Evolutionary conservation across 2,329 filamentous ascomycete genomes (phyloP), one percentile per base, ranked within the genome.

Genomic region (Neurospora sp.): DNA sequence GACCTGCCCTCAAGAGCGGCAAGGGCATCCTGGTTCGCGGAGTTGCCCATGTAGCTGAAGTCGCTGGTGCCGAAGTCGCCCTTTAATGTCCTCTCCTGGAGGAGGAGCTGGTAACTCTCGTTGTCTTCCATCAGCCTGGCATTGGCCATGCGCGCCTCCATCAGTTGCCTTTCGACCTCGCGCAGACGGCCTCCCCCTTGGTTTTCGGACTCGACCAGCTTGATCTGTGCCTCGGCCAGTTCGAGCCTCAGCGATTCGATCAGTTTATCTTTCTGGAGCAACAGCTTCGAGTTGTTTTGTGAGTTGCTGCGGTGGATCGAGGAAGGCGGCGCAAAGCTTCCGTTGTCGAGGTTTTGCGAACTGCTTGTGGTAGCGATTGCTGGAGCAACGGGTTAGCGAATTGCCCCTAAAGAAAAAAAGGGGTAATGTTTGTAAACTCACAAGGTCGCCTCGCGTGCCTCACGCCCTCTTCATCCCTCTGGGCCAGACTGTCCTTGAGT

Each of bases 71-170:
- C 87, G 78, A 97, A 95, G 78, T 98, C 95, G 38, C 96, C 96
- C 78, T 96, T 97, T 70, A 99, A 86, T 1, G 96, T 98, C 84
- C 93, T 95, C 80, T 98, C 94, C 77, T 93, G 93, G 33, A 99
- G 88, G 19, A 99, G 88, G 43, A 98, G 87, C 81, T 98, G 95
- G 81, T 97, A 99, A 81, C 93, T 97, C 81, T 99, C 96, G 77
- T 98, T 98, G 80, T 99, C 96, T 81, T 99, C 96, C 92, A 97
- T 96, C 73, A 99, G 84, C 66, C 94, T 89, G 70, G 96, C 96
- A 78, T 98, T 99, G 74, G 93, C 91, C 91, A 98, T 96, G 76
- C 94, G 92, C 46, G 93, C 91, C 78, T 98, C 95, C 81, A 97
- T 89, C 68, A 98, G 87, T 73, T 92, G 88, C 75, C 91, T 91